Percentiles rank a stretch among this genome's conserved stretches.
Evolutionary conservation across 371 early-diverging fungal genomes (phyloP).

Genomic region (Apophysomyces trapeziformis): DNA sequence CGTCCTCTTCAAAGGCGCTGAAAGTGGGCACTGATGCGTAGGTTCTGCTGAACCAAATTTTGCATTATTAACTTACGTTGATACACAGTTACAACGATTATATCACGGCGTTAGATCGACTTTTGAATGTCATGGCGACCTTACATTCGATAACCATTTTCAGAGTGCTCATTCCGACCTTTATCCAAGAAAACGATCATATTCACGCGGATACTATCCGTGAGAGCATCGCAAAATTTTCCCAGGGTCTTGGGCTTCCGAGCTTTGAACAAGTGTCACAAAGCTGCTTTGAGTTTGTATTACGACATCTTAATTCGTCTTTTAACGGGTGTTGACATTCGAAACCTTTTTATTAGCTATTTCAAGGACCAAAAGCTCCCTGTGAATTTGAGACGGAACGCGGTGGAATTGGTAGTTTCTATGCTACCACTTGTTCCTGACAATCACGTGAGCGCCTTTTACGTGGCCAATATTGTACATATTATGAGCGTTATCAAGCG

Average conservation of each 20-base stretch:
- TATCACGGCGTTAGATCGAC: constrained; percentile 52
- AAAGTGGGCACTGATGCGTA: constrained; percentile 35
- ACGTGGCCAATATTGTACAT: constrained; percentile 44
- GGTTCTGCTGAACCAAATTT: neutral
- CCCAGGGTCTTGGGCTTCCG: constrained; percentile 37
- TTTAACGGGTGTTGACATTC: neutral
- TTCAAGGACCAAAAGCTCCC: constrained; percentile 40
- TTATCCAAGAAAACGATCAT: constrained; percentile 63
- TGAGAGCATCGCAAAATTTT: constrained; percentile 39
- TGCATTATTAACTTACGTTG: neutral
- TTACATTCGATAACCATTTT: constrained; percentile 53
- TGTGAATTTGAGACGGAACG: constrained; percentile 46
- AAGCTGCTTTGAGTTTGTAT: constrained; percentile 53
- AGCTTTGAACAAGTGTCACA: constrained; percentile 45
- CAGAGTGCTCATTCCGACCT: constrained; percentile 51
- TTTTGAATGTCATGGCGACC: constrained; percentile 52
- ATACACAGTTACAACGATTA: constrained; percentile 57
- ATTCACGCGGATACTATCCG: constrained; percentile 49
- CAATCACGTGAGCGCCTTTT: constrained; percentile 51
- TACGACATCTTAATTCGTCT: neutral
- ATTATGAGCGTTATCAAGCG: constrained; percentile 49
- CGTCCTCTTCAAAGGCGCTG: constrained; percentile 49
- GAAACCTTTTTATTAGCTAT: constrained; percentile 30
- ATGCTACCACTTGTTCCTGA: constrained; percentile 47
- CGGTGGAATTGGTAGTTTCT: constrained; percentile 51